phyloP scores from a whole-genome alignment of 176 grass and related monocot genomes.

The Phragmites australis region DNA sequence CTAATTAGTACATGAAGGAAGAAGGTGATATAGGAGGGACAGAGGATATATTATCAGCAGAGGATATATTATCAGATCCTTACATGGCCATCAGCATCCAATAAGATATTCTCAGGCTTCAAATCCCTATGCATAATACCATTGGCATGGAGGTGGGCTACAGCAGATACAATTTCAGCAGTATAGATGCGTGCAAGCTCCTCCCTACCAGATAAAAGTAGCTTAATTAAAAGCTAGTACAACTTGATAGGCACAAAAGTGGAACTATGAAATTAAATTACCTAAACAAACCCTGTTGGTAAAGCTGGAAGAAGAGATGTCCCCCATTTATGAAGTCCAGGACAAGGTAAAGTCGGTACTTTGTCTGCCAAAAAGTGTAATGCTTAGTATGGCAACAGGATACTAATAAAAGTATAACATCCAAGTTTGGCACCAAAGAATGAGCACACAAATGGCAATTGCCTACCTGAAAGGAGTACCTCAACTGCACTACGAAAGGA shows the following conservation, averaged over 20 bases:
- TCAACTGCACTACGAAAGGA: constrained; percentile 94
- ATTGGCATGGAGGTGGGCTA: constrained; percentile 87
- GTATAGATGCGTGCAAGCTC: constrained; percentile 84
- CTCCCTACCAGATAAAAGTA: constrained; percentile 59
- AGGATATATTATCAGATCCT: constrained; percentile 25
- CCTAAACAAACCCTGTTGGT: constrained; percentile 96
- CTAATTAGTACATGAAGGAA: not conserved
- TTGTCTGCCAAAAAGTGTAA: constrained; percentile 64
- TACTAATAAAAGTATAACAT: not conserved
- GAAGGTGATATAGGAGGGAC: not conserved
- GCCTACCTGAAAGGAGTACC: constrained; percentile 96
- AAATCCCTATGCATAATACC: constrained; percentile 99
- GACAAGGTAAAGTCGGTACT: constrained; percentile 90
- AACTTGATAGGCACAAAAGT: constrained; percentile 18
- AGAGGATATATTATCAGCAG: not conserved
- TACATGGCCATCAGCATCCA: constrained; percentile 95
- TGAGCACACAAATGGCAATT: constrained; percentile 14
- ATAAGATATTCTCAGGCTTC: constrained; percentile 97
- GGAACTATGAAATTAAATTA: constrained; percentile 35
- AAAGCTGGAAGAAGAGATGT: constrained; percentile 99
- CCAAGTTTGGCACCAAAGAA: constrained; percentile 24
- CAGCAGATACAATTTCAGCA: constrained; percentile 92
- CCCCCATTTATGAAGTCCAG: constrained; percentile 97
- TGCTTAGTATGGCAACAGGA: constrained; percentile 31
- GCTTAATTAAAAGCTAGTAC: constrained; percentile 21